phyloP scores from a whole-genome alignment of 768 basidiomycete species.

The Amanita subjunquillea region DNA sequence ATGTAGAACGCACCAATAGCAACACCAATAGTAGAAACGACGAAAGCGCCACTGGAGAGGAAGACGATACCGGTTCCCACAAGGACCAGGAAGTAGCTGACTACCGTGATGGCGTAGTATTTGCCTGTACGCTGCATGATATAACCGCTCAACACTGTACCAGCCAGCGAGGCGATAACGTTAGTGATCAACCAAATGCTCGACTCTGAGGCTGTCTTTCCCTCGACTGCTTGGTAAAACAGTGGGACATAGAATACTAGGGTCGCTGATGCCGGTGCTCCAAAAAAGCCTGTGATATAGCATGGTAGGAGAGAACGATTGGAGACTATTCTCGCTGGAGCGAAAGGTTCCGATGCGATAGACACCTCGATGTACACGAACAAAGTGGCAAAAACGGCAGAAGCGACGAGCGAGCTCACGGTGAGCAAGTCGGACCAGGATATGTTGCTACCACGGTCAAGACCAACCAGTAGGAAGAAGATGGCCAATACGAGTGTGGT shows the following conservation, averaged over 20 bases:
- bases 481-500: constrained; percentile 40
- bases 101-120: constrained; percentile 41
- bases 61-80: constrained; percentile 26
- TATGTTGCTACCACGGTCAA: constrained; percentile 44
- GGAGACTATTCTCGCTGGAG: constrained; percentile 19
- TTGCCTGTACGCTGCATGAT: constrained; percentile 49
- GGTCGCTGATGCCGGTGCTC: constrained; percentile 31
- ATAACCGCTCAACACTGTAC: constrained; percentile 41
- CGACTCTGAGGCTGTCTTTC: constrained; percentile 33
- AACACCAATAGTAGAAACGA: constrained; percentile 26
- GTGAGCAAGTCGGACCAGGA: constrained; percentile 34
- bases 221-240: constrained; percentile 49
- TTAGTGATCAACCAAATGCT: constrained; percentile 42
- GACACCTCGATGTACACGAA: constrained; percentile 39
- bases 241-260: constrained; percentile 44
- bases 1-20: constrained; percentile 25
- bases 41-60: constrained; percentile 27
- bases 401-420: constrained; percentile 23
- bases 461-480: constrained; percentile 44
- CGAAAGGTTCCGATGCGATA: constrained; percentile 46
- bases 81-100: constrained; percentile 26
- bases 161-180: constrained; percentile 34
- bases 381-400: constrained; percentile 19
- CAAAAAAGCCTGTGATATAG: constrained; percentile 51
- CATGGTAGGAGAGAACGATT: constrained; percentile 35